phyloP scores from a whole-genome alignment of 306 rosid genomes.

The Amphicarpaea edgeworthii region DNA sequence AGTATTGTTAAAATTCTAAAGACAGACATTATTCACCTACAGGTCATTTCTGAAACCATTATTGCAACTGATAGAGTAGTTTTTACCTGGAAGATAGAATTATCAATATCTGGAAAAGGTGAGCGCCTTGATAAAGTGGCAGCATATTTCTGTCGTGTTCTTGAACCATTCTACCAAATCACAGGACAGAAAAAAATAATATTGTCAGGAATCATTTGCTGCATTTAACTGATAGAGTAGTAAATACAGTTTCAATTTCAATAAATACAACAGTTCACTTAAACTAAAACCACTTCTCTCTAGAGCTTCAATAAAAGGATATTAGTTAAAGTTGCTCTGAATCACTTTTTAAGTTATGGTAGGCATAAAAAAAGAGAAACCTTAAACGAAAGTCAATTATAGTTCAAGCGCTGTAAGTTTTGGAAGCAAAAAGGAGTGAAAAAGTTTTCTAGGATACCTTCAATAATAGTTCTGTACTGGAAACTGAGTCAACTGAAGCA shows the following conservation, averaged over 20 bases:
- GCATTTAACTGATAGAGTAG: neutral
- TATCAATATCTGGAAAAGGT: constrained; percentile 69
- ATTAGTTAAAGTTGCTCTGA: neutral
- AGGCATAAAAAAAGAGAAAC: neutral
- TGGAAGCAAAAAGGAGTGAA: neutral
- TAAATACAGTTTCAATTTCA: neutral
- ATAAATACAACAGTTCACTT: constrained; percentile 1
- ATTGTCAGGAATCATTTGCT: constrained; percentile 33
- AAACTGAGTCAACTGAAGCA: constrained; percentile 55
- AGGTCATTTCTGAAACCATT: constrained; percentile 10
- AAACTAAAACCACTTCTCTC: neutral
- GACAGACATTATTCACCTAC: neutral
- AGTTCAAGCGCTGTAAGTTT: neutral
- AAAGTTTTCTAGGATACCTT: constrained; percentile 61
- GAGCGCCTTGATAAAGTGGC: constrained; percentile 52
- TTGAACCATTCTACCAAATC: constrained; percentile 68
- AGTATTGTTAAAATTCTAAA: neutral
- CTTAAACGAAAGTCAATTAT: neutral
- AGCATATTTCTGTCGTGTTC: constrained; percentile 58
- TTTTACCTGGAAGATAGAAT: constrained; percentile 77
- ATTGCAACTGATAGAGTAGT: constrained; percentile 17
- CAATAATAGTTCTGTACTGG: constrained; percentile 51
- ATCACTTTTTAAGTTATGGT: neutral
- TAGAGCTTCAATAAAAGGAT: neutral
- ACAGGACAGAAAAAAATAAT: constrained; percentile 3